These are phyloP conservation scores for Cicer judaicum DNA, from an alignment of 306 rosid species.

Conservation along the genomic window DNA sequence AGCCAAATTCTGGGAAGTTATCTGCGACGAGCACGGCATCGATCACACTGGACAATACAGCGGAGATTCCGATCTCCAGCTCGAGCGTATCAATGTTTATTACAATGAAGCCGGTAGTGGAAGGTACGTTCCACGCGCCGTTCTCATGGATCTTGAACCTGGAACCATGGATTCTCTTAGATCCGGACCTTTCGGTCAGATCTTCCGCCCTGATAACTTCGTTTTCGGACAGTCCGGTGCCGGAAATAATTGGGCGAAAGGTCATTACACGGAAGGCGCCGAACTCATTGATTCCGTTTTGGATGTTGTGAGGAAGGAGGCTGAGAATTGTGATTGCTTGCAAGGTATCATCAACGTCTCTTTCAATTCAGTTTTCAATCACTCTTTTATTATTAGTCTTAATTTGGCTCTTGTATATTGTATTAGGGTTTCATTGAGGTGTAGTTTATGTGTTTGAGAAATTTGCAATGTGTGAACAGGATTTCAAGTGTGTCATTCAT, in stretches of 20 bases:
- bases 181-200: slow-evolving; percentile 64
- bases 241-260: slow-evolving; percentile 66
- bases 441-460: slow-evolving; percentile 10
- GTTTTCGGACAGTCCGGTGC: slow-evolving; percentile 77
- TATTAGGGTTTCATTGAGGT: slow-evolving; percentile 1
- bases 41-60: slow-evolving; percentile 60
- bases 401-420: neutral
- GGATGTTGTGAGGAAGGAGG: slow-evolving; percentile 74
- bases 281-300: slow-evolving; percentile 67
- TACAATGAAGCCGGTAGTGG: slow-evolving; percentile 69
- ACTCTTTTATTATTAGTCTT: neutral
- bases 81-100: slow-evolving; percentile 68
- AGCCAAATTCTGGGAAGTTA: slow-evolving; percentile 73
- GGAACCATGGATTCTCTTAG: slow-evolving; percentile 68
- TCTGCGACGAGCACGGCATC: slow-evolving; percentile 70
- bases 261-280: slow-evolving; percentile 71
- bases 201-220: slow-evolving; percentile 70
- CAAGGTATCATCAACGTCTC: slow-evolving; percentile 50
- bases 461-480: slow-evolving; percentile 44
- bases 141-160: slow-evolving; percentile 74
- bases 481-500: slow-evolving; percentile 70
- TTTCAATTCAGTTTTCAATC: neutral
- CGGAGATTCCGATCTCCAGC: slow-evolving; percentile 66
- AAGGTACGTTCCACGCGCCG: slow-evolving; percentile 72
- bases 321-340: slow-evolving; percentile 77